Evolutionary conservation across 768 basidiomycete species (phyloP).

Genomic region (Rickenella mellea): DNA sequence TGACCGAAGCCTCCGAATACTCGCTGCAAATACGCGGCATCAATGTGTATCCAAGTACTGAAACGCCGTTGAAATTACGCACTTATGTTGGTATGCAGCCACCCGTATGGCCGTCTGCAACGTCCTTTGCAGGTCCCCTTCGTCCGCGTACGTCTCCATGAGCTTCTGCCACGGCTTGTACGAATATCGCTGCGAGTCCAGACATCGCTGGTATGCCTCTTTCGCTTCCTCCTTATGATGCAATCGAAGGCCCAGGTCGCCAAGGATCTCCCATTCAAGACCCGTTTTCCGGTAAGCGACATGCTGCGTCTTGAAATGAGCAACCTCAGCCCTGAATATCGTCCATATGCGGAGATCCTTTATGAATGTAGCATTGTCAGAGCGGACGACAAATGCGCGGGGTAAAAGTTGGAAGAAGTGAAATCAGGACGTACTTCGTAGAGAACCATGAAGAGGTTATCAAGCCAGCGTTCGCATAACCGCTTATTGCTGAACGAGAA

Average conservation of each 20-base stretch:
- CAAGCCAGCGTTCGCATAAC: constrained; percentile 94
- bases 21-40: constrained; percentile 41
- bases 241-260: constrained; percentile 85
- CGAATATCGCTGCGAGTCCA: constrained; percentile 79
- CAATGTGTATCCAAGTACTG: background rate
- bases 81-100: constrained; percentile 73
- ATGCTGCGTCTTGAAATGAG: constrained; percentile 98
- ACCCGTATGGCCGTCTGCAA: constrained; percentile 90
- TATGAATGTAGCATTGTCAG: background rate
- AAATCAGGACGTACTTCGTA: constrained; percentile 61
- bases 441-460: constrained; percentile 96
- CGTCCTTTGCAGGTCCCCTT: constrained; percentile 84
- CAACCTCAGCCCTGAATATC: constrained; percentile 96
- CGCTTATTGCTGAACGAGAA: constrained; percentile 96
- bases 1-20: constrained; percentile 80
- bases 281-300: constrained; percentile 97
- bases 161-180: constrained; percentile 90
- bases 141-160: constrained; percentile 94
- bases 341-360: constrained; percentile 97
- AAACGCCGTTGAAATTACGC: constrained; percentile 4
- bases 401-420: background rate
- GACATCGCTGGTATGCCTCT: constrained; percentile 91
- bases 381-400: background rate
- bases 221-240: constrained; percentile 99
- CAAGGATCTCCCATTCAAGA: constrained; percentile 96